These are phyloP conservation scores for Solanum chiquidenum DNA, from an alignment of 257 asterid species.

Conservation along the genomic window DNA sequence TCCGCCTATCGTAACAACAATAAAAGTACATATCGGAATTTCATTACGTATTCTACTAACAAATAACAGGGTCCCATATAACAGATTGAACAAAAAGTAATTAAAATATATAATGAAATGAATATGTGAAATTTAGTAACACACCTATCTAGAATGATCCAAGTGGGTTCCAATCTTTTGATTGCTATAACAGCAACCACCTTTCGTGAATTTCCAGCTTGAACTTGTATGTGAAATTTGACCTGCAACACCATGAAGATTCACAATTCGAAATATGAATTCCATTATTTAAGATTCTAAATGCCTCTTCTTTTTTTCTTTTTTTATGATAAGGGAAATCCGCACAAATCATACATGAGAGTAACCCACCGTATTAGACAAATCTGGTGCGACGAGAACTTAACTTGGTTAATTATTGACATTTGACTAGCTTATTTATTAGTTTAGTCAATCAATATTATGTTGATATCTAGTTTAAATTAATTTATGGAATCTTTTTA, in stretches of 20 bases:
- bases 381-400: too few relatives aligned
- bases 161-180: slow-evolving; percentile 33
- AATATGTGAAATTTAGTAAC: background rate
- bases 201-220: slow-evolving; percentile 40
- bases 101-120: background rate
- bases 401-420: too few relatives aligned
- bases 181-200: slow-evolving; percentile 32
- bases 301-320: background rate
- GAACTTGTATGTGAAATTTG: slow-evolving; percentile 30
- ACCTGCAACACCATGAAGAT: slow-evolving; percentile 12
- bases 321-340: fast-evolving
- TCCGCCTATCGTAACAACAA: too few relatives aligned
- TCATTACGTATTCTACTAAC: too few relatives aligned
- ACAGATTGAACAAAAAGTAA: background rate
- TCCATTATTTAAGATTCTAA: background rate
- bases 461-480: background rate
- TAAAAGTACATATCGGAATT: too few relatives aligned
- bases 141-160: slow-evolving; percentile 58
- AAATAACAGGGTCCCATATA: background rate
- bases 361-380: background rate
- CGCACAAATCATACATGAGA: too few relatives aligned
- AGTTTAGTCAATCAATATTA: too few relatives aligned
- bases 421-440: too few relatives aligned
- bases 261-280: background rate
- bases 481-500: background rate